These are phyloP conservation scores for Geosmithia morbida DNA, from an alignment of 2,329 filamentous ascomycete species.

Conservation along the genomic window DNA sequence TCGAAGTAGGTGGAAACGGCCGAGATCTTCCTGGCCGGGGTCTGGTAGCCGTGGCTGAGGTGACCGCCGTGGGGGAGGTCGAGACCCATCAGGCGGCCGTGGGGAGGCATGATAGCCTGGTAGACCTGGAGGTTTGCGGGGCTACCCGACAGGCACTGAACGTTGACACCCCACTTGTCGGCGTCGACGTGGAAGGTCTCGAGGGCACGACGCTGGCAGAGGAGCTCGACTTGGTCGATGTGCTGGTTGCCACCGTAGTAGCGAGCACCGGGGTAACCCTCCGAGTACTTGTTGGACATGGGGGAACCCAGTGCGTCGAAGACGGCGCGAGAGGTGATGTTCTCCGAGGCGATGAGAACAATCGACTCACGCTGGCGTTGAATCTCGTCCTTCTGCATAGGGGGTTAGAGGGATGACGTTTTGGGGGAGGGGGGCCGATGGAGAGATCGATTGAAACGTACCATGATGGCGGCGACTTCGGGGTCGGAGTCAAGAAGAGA, in stretches of 20 bases:
- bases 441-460: constrained; percentile 26
- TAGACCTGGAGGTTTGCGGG: constrained; percentile 97
- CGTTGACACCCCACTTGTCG: constrained; percentile 95
- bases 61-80: constrained; percentile 91
- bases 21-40: constrained; percentile 90
- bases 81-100: constrained; percentile 93
- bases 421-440: not conserved
- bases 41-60: constrained; percentile 95
- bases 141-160: constrained; percentile 83
- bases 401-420: constrained; percentile 12
- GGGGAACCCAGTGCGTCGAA: constrained; percentile 91
- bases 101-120: constrained; percentile 89
- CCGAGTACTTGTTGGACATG: constrained; percentile 99
- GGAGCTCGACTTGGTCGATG: constrained; percentile 90
- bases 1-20: constrained; percentile 98
- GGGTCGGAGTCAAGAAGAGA: constrained; percentile 82
- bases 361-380: constrained; percentile 97
- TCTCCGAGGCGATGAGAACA: constrained; percentile 96
- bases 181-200: constrained; percentile 77
- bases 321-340: constrained; percentile 95
- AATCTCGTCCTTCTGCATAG: constrained; percentile 66
- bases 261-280: constrained; percentile 93
- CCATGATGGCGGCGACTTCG: constrained; percentile 95
- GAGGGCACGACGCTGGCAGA: constrained; percentile 89
- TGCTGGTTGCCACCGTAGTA: constrained; percentile 99